Evolutionary conservation across 108 stramenopile species (phyloP).

Genomic region (Skeletonema grethae): DNA sequence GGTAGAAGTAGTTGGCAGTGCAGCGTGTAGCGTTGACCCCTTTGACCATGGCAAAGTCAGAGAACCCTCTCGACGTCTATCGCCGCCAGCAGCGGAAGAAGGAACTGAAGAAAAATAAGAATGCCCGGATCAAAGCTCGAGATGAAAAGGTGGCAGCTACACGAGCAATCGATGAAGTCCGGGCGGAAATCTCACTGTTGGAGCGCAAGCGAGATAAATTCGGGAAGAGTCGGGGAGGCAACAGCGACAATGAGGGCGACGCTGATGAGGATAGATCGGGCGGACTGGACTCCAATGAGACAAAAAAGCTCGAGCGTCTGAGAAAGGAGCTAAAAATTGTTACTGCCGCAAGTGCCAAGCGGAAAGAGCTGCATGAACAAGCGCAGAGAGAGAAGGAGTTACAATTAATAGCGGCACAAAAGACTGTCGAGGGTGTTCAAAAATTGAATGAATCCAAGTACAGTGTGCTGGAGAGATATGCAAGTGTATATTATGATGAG

Average conservation of each 20-base stretch:
- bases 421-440: slow-evolving; percentile 43
- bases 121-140: slow-evolving; percentile 62
- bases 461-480: slow-evolving; percentile 42
- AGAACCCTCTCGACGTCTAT: slow-evolving; percentile 46
- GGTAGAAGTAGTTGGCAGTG: too few relatives aligned
- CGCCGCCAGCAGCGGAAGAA: slow-evolving; percentile 64
- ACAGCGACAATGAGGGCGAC: neutral
- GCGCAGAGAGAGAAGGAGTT: slow-evolving; percentile 30
- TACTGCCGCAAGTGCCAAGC: slow-evolving; percentile 26
- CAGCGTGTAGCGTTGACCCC: too few relatives aligned
- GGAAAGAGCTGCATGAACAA: slow-evolving; percentile 41
- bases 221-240: slow-evolving; percentile 2
- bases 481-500: slow-evolving; percentile 73
- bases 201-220: slow-evolving; percentile 36
- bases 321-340: slow-evolving; percentile 75
- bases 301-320: slow-evolving; percentile 63
- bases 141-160: slow-evolving; percentile 73
- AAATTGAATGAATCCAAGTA: slow-evolving; percentile 60
- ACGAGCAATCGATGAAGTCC: slow-evolving; percentile 58
- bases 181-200: slow-evolving; percentile 28
- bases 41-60: slow-evolving; percentile 43
- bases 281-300: slow-evolving; percentile 43
- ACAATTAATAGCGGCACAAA: slow-evolving; percentile 27
- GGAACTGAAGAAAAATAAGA: slow-evolving; percentile 75
- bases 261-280: slow-evolving; percentile 16